Percentiles rank a stretch among this genome's conserved stretches.
phyloP scores from a whole-genome alignment of 1,139 yeast genomes.

The Pichia sp. region DNA sequence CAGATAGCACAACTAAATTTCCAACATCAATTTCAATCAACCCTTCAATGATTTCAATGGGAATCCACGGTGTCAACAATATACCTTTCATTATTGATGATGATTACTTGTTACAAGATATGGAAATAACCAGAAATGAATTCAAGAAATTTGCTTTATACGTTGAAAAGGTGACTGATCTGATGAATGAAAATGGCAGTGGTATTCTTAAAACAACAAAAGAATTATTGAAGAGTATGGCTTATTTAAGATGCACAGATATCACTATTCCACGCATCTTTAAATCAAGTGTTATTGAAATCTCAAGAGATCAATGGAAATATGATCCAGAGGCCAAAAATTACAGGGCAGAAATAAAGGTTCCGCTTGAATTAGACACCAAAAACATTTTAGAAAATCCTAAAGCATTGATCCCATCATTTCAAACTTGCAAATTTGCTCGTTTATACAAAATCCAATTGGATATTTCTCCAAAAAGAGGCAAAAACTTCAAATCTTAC shows the following conservation, averaged over 20 bases:
- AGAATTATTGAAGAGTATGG: slow-evolving; percentile 9
- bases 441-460: slow-evolving; percentile 12
- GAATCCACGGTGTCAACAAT: slow-evolving; percentile 16
- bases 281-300: neutral
- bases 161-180: slow-evolving; percentile 3
- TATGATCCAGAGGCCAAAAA: neutral
- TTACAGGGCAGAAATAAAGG: neutral
- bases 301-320: slow-evolving; percentile 4
- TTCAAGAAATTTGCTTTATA: slow-evolving; percentile 11
- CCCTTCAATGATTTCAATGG: slow-evolving; percentile 17
- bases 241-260: slow-evolving; percentile 5
- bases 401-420: slow-evolving; percentile 12
- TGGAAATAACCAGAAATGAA: neutral
- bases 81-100: slow-evolving; percentile 26
- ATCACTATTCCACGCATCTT: slow-evolving; percentile 6
- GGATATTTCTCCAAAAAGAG: neutral
- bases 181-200: slow-evolving; percentile 2
- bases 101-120: slow-evolving; percentile 13
- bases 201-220: slow-evolving; percentile 11
- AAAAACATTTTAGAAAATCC: slow-evolving; percentile 1
- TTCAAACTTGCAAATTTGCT: slow-evolving; percentile 14
- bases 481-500: neutral
- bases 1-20: slow-evolving; percentile 1
- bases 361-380: slow-evolving; percentile 3
- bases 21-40: slow-evolving; percentile 17